Evolutionary conservation across 306 rosid genomes (phyloP).

Genomic region (Cucurbita ficifolia): DNA sequence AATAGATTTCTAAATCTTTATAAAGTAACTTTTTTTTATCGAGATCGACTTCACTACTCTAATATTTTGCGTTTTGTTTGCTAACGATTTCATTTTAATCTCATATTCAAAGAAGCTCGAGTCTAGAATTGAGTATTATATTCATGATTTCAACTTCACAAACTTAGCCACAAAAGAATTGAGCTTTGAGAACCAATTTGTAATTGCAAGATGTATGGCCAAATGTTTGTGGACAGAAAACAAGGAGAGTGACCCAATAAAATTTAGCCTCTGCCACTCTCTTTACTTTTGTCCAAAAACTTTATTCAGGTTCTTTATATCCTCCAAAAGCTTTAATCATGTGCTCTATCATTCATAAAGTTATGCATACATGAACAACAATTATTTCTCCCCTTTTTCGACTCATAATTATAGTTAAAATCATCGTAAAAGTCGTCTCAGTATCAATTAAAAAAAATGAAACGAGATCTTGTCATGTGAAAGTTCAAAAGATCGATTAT

Average conservation of each 20-base stretch:
- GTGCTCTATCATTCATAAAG: constrained; percentile 5
- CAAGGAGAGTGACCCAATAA: not conserved
- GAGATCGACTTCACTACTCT: too few relatives aligned
- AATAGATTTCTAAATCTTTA: not conserved
- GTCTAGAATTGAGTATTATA: too few relatives aligned
- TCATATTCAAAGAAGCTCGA: too few relatives aligned
- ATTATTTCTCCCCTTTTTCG: not conserved
- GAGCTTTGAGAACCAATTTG: too few relatives aligned
- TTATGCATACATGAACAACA: not conserved
- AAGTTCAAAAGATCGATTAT: too few relatives aligned
- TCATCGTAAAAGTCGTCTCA: not conserved
- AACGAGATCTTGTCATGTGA: not conserved
- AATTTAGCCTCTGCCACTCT: not conserved
- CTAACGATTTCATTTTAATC: too few relatives aligned
- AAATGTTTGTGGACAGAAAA: not conserved
- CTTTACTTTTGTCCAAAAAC: not conserved
- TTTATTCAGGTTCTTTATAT: not conserved
- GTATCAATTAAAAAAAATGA: not conserved
- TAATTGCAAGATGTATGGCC: too few relatives aligned
- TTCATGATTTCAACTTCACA: too few relatives aligned
- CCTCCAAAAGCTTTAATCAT: not conserved
- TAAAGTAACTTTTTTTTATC: too few relatives aligned
- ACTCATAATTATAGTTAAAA: not conserved
- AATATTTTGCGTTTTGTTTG: too few relatives aligned
- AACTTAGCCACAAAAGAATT: too few relatives aligned